phyloP scores from a whole-genome alignment of 2,329 filamentous ascomycete genomes.

The Eutypella sp. region DNA sequence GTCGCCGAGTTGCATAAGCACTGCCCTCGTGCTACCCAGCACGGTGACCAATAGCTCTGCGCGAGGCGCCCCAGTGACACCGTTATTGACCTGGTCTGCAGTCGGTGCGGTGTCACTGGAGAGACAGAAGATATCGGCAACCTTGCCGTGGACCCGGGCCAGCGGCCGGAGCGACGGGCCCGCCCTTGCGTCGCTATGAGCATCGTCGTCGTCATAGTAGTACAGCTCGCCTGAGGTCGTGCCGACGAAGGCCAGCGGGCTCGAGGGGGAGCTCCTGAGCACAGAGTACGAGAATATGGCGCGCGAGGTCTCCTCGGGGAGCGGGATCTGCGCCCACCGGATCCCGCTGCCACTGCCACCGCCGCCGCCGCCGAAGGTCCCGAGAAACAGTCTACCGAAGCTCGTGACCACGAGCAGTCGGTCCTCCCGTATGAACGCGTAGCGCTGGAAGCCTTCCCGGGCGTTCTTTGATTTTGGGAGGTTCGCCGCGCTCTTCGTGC shows the following conservation, averaged over 20 bases:
- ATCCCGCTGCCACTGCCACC: slow-evolving; percentile 7
- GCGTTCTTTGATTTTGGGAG: slow-evolving; percentile 25
- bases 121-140: slow-evolving; percentile 46
- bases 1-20: slow-evolving; percentile 35
- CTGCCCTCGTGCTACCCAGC: slow-evolving; percentile 39
- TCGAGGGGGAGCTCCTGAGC: slow-evolving; percentile 34
- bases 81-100: not conserved
- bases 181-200: slow-evolving; percentile 4
- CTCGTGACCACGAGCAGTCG: slow-evolving; percentile 54
- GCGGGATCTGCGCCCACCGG: slow-evolving; percentile 38
- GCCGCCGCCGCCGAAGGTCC: slow-evolving; percentile 24
- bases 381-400: slow-evolving; percentile 53
- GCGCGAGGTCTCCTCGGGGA: slow-evolving; percentile 27
- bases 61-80: not conserved
- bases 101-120: slow-evolving; percentile 8
- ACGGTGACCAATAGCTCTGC: slow-evolving; percentile 40
- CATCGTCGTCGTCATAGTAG: slow-evolving; percentile 28
- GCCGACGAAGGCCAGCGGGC: slow-evolving; percentile 40
- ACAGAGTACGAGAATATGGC: slow-evolving; percentile 45
- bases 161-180: slow-evolving; percentile 27
- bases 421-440: slow-evolving; percentile 54
- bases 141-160: slow-evolving; percentile 39
- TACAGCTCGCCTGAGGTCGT: slow-evolving; percentile 45
- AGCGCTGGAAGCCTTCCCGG: slow-evolving; percentile 52
- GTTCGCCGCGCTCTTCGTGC: not conserved